Percentiles rank a stretch among this genome's conserved stretches.
Evolutionary conservation across 2,329 filamentous ascomycete genomes (phyloP).

Genomic region (Ascochyta rabiei): DNA sequence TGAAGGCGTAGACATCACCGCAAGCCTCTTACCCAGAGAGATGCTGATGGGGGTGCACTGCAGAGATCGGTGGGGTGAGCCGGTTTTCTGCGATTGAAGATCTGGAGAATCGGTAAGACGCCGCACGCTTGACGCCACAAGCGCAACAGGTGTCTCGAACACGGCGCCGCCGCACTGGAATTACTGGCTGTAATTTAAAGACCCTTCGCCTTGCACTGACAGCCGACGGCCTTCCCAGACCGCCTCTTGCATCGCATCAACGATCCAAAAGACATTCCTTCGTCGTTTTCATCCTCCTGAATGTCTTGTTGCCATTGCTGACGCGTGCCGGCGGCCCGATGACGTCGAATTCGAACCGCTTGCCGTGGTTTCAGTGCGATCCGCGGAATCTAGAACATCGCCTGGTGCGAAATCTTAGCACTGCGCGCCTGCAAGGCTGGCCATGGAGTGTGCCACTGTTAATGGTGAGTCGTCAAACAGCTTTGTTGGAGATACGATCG

Average conservation of each 20-base stretch:
- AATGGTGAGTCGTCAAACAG: neutral
- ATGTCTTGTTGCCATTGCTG: neutral
- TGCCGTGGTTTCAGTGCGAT: slow-evolving; percentile 4
- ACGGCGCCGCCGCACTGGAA: neutral
- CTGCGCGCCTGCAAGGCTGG: neutral
- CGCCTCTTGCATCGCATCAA: neutral
- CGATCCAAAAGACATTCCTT: neutral
- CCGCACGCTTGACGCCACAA: slow-evolving; percentile 17
- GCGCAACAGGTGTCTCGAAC: slow-evolving; percentile 1
- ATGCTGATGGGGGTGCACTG: slow-evolving; percentile 4
- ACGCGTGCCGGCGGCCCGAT: neutral
- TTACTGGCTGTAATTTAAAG: neutral
- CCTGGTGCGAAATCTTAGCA: neutral
- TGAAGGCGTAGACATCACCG: neutral
- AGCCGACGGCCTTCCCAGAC: neutral
- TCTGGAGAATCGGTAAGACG: slow-evolving; percentile 3
- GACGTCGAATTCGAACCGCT: slow-evolving; percentile 4
- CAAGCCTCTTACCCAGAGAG: neutral
- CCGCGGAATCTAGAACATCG: slow-evolving; percentile 7
- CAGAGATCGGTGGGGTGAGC: neutral
- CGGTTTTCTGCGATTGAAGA: slow-evolving; percentile 3
- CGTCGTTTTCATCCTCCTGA: slow-evolving; percentile 3
- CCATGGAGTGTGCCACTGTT: neutral
- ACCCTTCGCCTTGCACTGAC: neutral
- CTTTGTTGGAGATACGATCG: neutral